phyloP scores from a whole-genome alignment of 495 filamentous ascomycete genomes.

The Penicillium manginii region DNA sequence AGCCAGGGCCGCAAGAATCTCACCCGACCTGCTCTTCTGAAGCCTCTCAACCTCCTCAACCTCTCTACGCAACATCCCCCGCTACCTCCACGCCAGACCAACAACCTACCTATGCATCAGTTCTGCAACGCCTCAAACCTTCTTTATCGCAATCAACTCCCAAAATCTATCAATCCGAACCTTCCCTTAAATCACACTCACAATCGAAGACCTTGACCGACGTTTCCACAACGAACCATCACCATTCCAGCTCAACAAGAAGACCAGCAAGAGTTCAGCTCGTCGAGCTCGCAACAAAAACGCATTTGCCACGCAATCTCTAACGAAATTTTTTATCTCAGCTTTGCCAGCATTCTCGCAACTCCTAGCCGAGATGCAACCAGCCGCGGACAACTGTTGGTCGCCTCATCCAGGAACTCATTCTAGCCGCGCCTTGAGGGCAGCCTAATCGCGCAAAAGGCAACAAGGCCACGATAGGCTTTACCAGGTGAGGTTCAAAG shows the following conservation, averaged over 20 bases:
- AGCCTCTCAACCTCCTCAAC: constrained; percentile 3
- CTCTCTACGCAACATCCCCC: constrained; percentile 4
- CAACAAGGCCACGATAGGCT: no score
- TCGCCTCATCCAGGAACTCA: constrained; percentile 9
- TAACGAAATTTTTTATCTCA: constrained; percentile 9
- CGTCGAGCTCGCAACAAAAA: background rate
- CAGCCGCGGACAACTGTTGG: constrained; percentile 8
- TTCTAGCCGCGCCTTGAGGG: constrained; percentile 10
- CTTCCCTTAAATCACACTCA: background rate
- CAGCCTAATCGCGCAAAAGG: no score
- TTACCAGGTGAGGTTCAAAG: no score
- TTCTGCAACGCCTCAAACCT: background rate
- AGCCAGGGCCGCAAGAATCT: background rate
- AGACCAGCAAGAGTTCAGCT: background rate
- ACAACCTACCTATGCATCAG: background rate
- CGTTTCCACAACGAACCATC: constrained; percentile 7
- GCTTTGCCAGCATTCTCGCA: constrained; percentile 5
- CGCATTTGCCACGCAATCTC: constrained; percentile 1
- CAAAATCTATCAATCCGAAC: background rate
- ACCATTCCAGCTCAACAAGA: background rate
- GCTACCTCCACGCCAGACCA: constrained; percentile 3
- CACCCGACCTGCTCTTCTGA: constrained; percentile 5
- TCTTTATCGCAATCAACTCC: background rate
- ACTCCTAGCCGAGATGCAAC: no score
- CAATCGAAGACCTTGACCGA: constrained; percentile 6